A percentile compares a stretch with the other conserved stretches of the same genome.
Evolutionary conservation across 2,329 filamentous ascomycete species (phyloP).

Genomic region (Stenocarpella maydis): DNA sequence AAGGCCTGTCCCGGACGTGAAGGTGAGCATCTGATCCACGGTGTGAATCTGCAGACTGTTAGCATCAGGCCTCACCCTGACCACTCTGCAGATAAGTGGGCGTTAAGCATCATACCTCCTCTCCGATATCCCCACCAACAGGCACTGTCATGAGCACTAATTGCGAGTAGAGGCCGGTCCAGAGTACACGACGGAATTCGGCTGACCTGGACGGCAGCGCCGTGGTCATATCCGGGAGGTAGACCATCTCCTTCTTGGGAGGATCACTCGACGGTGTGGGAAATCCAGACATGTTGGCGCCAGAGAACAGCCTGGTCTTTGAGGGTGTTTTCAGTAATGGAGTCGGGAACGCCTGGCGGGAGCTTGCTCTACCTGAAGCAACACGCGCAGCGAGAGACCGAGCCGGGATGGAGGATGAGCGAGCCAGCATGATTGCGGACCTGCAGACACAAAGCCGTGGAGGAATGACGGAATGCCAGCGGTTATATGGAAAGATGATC

Average conservation of each 20-base stretch:
- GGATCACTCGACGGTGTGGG: slow-evolving; percentile 47
- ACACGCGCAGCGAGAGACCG: neutral
- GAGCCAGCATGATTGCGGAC: neutral
- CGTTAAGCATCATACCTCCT: slow-evolving; percentile 56
- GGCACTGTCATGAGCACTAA: slow-evolving; percentile 72
- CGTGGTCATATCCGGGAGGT: slow-evolving; percentile 64
- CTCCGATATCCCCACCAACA: slow-evolving; percentile 70
- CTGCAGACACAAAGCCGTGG: fast-evolving
- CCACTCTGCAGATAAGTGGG: neutral
- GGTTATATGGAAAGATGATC: neutral
- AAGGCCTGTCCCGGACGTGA: slow-evolving; percentile 66
- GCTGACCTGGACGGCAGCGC: slow-evolving; percentile 61
- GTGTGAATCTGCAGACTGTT: slow-evolving; percentile 56
- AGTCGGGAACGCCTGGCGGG: neutral
- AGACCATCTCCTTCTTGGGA: slow-evolving; percentile 64
- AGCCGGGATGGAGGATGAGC: neutral
- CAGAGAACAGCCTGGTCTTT: neutral
- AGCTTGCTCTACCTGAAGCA: no score
- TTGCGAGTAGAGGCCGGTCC: slow-evolving; percentile 69
- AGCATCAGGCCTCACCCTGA: neutral
- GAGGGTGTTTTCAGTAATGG: neutral
- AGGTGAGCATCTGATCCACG: slow-evolving; percentile 71
- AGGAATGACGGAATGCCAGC: neutral
- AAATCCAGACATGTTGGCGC: slow-evolving; percentile 41
- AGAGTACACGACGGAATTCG: slow-evolving; percentile 68